These are phyloP conservation scores for Suhomyces canberraensis DNA, from an alignment of 805 yeast genomes.

Conservation along the genomic window DNA sequence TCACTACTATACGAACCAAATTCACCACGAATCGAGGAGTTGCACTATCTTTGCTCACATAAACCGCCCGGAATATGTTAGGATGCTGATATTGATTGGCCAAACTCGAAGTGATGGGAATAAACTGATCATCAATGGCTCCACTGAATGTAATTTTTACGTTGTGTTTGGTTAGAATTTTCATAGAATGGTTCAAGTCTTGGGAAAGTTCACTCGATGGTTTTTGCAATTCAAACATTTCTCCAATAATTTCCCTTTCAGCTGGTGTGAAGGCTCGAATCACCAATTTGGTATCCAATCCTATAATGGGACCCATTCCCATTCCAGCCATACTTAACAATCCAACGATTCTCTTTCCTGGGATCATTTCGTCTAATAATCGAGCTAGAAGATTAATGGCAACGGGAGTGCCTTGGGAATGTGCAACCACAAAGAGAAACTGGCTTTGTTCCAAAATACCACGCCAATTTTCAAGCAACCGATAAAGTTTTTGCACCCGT, in stretches of 20 bases:
- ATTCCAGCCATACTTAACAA: slow-evolving; percentile 37
- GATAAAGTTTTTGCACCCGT: slow-evolving; percentile 22
- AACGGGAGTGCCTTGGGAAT: slow-evolving; percentile 33
- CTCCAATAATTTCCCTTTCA: slow-evolving; percentile 36
- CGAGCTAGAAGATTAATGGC: slow-evolving; percentile 25
- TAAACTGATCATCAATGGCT: slow-evolving; percentile 31
- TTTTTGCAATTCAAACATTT: slow-evolving; percentile 33
- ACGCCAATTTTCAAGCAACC: slow-evolving; percentile 33
- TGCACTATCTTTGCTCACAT: slow-evolving; percentile 14
- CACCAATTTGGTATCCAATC: slow-evolving; percentile 34
- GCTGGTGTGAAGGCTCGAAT: slow-evolving; percentile 33
- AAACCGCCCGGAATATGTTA: slow-evolving; percentile 31
- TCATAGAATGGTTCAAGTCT: slow-evolving; percentile 18
- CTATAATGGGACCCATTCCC: slow-evolving; percentile 29
- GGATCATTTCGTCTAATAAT: slow-evolving; percentile 2
- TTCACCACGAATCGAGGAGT: slow-evolving; percentile 27
- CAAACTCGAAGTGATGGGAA: slow-evolving; percentile 34
- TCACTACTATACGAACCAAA: slow-evolving; percentile 26
- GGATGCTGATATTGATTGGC: slow-evolving; percentile 32
- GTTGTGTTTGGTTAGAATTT: slow-evolving; percentile 18
- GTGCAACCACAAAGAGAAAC: slow-evolving; percentile 30
- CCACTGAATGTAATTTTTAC: slow-evolving; percentile 38
- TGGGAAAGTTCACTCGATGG: slow-evolving; percentile 16
- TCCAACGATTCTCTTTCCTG: slow-evolving; percentile 22
- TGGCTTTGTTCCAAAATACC: slow-evolving; percentile 26